phyloP scores from a whole-genome alignment of 495 filamentous ascomycete genomes.

The Aspergillus mulundensis region DNA sequence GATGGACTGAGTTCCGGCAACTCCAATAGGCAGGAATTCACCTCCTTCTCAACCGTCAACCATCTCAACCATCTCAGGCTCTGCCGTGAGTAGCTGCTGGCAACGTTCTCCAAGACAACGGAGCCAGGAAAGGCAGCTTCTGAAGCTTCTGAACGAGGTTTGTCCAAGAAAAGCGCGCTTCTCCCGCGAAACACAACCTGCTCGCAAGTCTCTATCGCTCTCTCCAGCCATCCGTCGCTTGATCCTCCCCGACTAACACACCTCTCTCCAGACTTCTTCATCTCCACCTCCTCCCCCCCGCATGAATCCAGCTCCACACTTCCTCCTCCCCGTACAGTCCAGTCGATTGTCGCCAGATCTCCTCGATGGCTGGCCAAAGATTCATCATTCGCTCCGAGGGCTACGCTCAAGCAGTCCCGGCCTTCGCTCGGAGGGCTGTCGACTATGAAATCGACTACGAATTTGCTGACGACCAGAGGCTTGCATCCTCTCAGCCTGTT shows the following conservation, averaged over 20 bases:
- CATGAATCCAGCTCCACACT: not conserved
- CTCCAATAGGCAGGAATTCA: not conserved
- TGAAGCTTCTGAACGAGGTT: conserved; percentile 10
- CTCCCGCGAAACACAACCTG: not conserved
- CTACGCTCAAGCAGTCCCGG: not conserved
- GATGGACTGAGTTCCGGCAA: not conserved
- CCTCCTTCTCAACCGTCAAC: not conserved
- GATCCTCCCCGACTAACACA: too few relatives aligned
- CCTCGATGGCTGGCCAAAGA: conserved; percentile 1
- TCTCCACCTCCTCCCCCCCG: too few relatives aligned
- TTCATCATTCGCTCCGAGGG: not conserved
- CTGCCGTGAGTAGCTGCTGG: too few relatives aligned
- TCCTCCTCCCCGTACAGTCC: not conserved
- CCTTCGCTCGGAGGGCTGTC: not conserved
- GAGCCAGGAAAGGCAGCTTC: conserved; percentile 15
- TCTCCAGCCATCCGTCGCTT: not conserved
- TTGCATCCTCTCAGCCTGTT: conserved; percentile 26
- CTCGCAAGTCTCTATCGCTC: not conserved
- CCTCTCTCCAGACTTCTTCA: too few relatives aligned
- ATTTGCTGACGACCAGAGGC: conserved; percentile 16
- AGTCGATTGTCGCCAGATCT: not conserved
- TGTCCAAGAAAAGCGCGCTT: not conserved
- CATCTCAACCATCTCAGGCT: too few relatives aligned
- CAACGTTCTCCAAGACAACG: too few relatives aligned
- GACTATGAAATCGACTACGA: conserved; percentile 19